phyloP scores from a whole-genome alignment of 2,329 filamentous ascomycete genomes.

The Bipolaris victoriae region DNA sequence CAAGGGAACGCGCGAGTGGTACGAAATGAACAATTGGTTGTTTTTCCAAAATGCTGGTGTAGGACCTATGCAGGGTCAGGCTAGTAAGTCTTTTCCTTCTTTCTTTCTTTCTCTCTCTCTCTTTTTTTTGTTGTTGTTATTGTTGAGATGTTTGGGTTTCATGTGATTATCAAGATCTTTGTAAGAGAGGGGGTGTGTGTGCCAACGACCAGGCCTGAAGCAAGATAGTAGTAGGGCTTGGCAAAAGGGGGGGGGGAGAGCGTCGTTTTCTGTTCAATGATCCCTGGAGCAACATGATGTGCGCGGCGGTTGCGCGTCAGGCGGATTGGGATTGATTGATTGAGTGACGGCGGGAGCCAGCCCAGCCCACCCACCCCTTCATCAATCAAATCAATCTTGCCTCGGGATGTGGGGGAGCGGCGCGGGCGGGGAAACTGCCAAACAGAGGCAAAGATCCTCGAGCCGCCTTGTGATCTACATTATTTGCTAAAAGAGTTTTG shows the following conservation, averaged over 20 bases:
- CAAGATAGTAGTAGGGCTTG: too few species aligned
- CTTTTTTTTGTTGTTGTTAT: too few species aligned
- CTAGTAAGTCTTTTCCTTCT: constrained; percentile 46
- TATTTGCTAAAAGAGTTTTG: not conserved
- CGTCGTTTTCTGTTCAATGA: not conserved
- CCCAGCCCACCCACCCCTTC: too few species aligned
- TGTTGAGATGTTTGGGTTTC: too few species aligned
- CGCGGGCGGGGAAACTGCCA: not conserved
- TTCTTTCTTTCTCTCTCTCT: too few species aligned
- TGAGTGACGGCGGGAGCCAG: not conserved
- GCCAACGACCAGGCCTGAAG: too few species aligned
- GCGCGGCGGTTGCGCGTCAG: not conserved
- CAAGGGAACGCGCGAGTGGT: constrained; percentile 72
- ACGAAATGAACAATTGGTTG: constrained; percentile 78
- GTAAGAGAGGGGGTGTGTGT: not conserved
- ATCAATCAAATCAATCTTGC: not conserved
- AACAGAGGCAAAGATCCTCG: not conserved
- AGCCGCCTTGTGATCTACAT: not conserved
- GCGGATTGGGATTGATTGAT: not conserved
- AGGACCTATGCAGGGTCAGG: constrained; percentile 81
- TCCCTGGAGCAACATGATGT: not conserved
- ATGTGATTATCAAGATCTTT: not conserved
- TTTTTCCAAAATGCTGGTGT: constrained; percentile 76
- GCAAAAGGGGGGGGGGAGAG: too few species aligned
- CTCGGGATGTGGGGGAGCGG: not conserved